A percentile compares a stretch with the other conserved stretches of the same genome.
phyloP scores from a whole-genome alignment of 2,329 filamentous ascomycete genomes.

The Hirsutella thompsonii region DNA sequence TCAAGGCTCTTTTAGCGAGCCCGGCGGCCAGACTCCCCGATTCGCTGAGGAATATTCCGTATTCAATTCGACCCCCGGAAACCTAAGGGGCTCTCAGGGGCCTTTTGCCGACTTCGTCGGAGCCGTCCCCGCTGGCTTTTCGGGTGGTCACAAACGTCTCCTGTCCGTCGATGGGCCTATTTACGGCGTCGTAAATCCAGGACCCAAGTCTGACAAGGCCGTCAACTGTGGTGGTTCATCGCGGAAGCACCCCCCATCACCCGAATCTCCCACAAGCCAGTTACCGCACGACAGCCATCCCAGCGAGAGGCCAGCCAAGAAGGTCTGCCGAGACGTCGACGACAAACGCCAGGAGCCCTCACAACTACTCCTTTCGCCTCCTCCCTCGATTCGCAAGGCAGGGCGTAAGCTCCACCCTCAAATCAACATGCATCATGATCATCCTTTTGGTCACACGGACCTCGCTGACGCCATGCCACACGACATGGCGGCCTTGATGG shows the following conservation, averaged over 20 bases:
- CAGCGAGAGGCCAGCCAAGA: conserved; percentile 26
- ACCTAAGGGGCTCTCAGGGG: conserved; percentile 33
- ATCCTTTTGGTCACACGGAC: conserved; percentile 38
- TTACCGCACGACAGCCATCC: conserved; percentile 16
- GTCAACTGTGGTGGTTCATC: conserved; percentile 49
- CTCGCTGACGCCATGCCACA: conserved; percentile 36
- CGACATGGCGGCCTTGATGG: conserved; percentile 33
- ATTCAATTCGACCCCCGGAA: conserved; percentile 51
- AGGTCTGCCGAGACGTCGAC: conserved; percentile 27
- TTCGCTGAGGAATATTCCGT: conserved; percentile 55
- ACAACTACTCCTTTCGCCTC: conserved; percentile 45
- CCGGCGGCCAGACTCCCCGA: conserved; percentile 43
- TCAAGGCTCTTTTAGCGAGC: conserved; percentile 33
- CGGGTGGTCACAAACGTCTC: conserved; percentile 31
- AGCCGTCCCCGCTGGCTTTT: conserved; percentile 20
- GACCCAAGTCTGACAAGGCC: conserved; percentile 36
- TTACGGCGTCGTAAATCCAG: conserved; percentile 45
- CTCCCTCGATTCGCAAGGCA: conserved; percentile 42
- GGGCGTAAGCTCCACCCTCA: conserved; percentile 41
- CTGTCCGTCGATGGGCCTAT: conserved; percentile 36
- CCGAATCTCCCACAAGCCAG: conserved; percentile 25
- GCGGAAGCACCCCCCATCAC: conserved; percentile 44
- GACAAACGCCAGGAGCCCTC: conserved; percentile 18
- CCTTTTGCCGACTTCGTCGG: conserved; percentile 32
- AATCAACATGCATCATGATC: conserved; percentile 45